These are phyloP conservation scores for Colletotrichum sp. DNA, from an alignment of 2,329 filamentous ascomycete genomes.

Conservation along the genomic window DNA sequence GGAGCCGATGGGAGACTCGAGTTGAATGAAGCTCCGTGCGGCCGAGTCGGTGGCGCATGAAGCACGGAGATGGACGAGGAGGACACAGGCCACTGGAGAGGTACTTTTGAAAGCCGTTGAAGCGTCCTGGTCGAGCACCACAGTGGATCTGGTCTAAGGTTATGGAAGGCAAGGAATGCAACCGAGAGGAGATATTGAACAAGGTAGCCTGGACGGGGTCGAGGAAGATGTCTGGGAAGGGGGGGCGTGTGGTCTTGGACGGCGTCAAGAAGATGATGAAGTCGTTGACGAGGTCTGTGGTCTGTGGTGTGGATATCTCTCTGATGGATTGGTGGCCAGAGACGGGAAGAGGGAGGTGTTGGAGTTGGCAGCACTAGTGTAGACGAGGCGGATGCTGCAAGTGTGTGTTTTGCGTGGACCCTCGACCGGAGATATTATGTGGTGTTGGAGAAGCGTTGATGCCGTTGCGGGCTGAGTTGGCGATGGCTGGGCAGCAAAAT, in stretches of 20 bases:
- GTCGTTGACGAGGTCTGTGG: background rate
- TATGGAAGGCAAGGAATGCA: background rate
- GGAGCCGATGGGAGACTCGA: background rate
- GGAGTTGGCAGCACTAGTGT: background rate
- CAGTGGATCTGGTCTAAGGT: background rate
- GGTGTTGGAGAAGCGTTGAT: background rate
- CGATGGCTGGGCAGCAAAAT: background rate
- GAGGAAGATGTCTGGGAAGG: background rate
- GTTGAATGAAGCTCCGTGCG: background rate
- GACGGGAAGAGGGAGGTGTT: background rate
- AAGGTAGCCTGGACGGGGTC: background rate
- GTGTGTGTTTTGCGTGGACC: background rate
- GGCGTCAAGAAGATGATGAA: background rate
- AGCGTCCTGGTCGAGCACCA: background rate
- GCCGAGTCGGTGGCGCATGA: background rate
- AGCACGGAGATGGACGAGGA: constrained; percentile 2
- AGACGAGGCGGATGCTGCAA: background rate
- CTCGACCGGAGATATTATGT: background rate
- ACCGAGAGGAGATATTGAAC: background rate
- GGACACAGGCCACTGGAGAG: background rate
- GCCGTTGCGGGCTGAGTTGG: background rate
- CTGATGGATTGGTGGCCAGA: background rate
- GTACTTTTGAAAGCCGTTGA: background rate
- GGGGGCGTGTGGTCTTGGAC: background rate
- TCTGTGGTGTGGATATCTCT: background rate